Percentiles rank a stretch among this genome's conserved stretches.
Conservation (phyloP, 768 basidiomycete species). For the Mycena belliarum region DNA sequence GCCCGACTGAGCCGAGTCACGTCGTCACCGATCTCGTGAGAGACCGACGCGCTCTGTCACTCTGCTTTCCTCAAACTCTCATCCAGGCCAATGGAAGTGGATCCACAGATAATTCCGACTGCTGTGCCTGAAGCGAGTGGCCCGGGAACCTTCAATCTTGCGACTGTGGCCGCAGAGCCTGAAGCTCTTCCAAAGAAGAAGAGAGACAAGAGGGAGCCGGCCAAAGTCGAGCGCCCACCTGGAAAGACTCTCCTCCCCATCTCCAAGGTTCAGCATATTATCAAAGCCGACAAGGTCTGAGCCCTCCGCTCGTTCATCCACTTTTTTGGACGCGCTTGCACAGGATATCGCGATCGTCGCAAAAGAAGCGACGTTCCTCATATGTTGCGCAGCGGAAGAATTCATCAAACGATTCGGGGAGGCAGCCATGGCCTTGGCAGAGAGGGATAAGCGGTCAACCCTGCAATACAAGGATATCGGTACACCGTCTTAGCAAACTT, state of each 20-base stretch:
- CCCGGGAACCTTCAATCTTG: background rate
- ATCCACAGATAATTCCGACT: background rate
- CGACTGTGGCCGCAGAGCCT: background rate
- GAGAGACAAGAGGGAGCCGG: conserved; percentile 29
- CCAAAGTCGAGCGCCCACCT: conserved; percentile 34
- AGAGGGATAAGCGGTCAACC: conserved; percentile 69
- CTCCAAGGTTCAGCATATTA: conserved; percentile 77
- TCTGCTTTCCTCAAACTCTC: background rate
- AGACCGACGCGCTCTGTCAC: background rate
- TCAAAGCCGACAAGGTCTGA: conserved; percentile 83
- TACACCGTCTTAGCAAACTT: conserved; percentile 32
- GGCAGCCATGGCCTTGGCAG: conserved; percentile 70
- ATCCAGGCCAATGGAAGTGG: conserved; percentile 1
- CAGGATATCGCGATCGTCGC: conserved; percentile 79
- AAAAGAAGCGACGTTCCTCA: conserved; percentile 76
- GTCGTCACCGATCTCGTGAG: background rate
- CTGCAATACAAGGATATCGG: conserved; percentile 82
- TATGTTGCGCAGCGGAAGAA: conserved; percentile 85
- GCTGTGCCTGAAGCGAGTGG: background rate
- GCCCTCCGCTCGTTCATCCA: background rate
- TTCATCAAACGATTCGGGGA: conserved; percentile 78
- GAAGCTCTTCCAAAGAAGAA: conserved; percentile 30
- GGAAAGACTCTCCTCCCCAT: conserved; percentile 80
- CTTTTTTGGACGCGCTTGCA: background rate
- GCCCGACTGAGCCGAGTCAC: background rate